Base-by-base conservation (phyloP, 2,329 filamentous ascomycete species). In the Pochonia chlamydosporia region DNA sequence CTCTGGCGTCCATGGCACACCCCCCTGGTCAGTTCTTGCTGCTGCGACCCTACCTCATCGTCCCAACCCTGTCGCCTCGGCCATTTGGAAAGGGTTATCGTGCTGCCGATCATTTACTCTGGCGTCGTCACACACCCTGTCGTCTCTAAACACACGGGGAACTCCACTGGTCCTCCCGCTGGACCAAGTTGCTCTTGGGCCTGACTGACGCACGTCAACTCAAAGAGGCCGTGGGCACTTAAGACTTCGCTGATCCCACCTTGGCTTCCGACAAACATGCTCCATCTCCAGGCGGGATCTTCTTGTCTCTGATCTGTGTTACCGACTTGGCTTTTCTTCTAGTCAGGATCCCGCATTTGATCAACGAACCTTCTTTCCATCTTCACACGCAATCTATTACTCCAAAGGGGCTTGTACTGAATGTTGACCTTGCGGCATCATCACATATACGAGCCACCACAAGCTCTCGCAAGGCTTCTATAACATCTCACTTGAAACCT, bases 201-300 rank as follows among this genome's bases (percentile, higher is more conserved):
- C 59, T 59, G 61, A 61, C 63, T 66, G 63, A 66, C 63, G 64
- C 64, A 68, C 60, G 63, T 65, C 62, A 65, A 65, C 64, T 63
- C 57, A 54, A 36, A 35, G 21, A 54, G 63, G 49, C 52, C 56
- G 57, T 57, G 59, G 68, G 71, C 73, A 78, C 75, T 76, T 78
- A 78, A 78, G 66, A 76, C 72, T 70, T 73, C 72, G 75, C 74
- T 77, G 76, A 79, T 79, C 76, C 75, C 74, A 72, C 64, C 58
- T 63, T 58, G 59, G 56, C 53, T 53, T 53, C 60, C 57, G 50
- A 57, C 62, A 56, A 53, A 57, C 55, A 39, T 54, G 58, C 53
- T 59, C 59, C 54, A 63, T 59, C 60, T 64, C 59, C 49, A 63
- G 50, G 54, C 48, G 53, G 57, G 61, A 64, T 64, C 61, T 57